Evolutionary conservation across 805 yeast species (phyloP).

Genomic region (Debaryomyces hansenii): DNA sequence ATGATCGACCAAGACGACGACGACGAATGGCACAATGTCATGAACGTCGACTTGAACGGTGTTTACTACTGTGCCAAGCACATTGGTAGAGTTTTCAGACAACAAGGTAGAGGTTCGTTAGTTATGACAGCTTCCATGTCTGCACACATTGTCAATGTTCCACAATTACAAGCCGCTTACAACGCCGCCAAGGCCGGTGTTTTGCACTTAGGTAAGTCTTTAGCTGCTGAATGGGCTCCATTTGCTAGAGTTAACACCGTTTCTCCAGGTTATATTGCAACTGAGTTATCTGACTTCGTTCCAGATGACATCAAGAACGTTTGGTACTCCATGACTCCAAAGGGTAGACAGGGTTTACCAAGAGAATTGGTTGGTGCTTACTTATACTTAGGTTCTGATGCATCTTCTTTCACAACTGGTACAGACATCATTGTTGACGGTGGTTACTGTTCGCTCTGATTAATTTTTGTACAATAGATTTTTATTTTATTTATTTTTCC

Average conservation of each 20-base stretch:
- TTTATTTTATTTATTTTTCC: neutral
- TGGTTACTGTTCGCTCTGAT: slow-evolving; percentile 59
- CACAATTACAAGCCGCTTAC: slow-evolving; percentile 84
- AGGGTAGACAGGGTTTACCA: slow-evolving; percentile 75
- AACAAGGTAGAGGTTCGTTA: slow-evolving; percentile 74
- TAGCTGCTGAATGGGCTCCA: slow-evolving; percentile 84
- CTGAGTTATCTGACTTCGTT: slow-evolving; percentile 57
- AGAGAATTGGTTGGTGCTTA: slow-evolving; percentile 79
- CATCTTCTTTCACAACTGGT: slow-evolving; percentile 78
- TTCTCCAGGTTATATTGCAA: slow-evolving; percentile 83
- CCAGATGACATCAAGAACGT: slow-evolving; percentile 32
- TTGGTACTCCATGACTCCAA: slow-evolving; percentile 53
- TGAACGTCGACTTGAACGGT: slow-evolving; percentile 76
- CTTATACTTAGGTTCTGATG: slow-evolving; percentile 76
- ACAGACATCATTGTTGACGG: slow-evolving; percentile 78
- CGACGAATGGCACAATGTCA: slow-evolving; percentile 65
- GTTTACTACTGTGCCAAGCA: slow-evolving; percentile 77
- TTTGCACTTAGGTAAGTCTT: slow-evolving; percentile 69
- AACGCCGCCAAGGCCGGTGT: slow-evolving; percentile 87
- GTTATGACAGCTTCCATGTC: slow-evolving; percentile 89
- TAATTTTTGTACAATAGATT: neutral
- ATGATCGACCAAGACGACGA: slow-evolving; percentile 44
- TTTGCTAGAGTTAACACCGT: slow-evolving; percentile 83
- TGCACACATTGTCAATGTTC: slow-evolving; percentile 82
- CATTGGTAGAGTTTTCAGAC: slow-evolving; percentile 69